Percentiles rank a stretch among this genome's conserved stretches.
Evolutionary conservation across 1,284 basidiomycete species (phyloP).

Genomic region (Cerrena zonata): DNA sequence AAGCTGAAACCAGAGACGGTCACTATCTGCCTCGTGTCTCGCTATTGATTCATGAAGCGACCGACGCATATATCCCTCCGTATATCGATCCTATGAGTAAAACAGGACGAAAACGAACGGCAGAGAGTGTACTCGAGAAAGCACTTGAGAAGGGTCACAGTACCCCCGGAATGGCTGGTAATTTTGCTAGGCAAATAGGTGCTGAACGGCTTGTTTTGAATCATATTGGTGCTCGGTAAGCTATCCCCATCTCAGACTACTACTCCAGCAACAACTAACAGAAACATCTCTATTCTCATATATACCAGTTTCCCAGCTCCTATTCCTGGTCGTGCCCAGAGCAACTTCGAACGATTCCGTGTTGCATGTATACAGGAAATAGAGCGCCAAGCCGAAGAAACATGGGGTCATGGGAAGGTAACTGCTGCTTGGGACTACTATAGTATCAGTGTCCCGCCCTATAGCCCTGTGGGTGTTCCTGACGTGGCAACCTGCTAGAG

Average conservation of each 20-base stretch:
- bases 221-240: conserved; percentile 73
- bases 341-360: conserved; percentile 31
- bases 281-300: conserved; percentile 14
- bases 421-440: conserved; percentile 67
- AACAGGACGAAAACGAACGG: conserved; percentile 35
- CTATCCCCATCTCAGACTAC: conserved; percentile 2
- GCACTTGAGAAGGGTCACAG: conserved; percentile 73
- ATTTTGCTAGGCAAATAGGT: conserved; percentile 62
- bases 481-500: neutral
- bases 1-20: neutral
- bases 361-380: conserved; percentile 55
- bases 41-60: conserved; percentile 77
- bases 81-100: conserved; percentile 41
- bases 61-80: conserved; percentile 71
- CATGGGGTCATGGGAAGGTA: conserved; percentile 43
- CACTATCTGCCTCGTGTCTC: conserved; percentile 13
- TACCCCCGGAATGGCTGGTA: conserved; percentile 76
- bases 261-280: conserved; percentile 20
- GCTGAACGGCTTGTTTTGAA: conserved; percentile 73
- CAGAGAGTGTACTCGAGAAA: conserved; percentile 48
- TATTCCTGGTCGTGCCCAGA: conserved; percentile 28
- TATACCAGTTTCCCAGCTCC: conserved; percentile 39
- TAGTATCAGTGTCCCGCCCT: conserved; percentile 44
- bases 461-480: too few species aligned
- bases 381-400: conserved; percentile 55